Evolutionary conservation across 345 rosid genomes (phyloP), one percentile per base, ranked within the genome.

Genomic region (Citrus australasica): DNA sequence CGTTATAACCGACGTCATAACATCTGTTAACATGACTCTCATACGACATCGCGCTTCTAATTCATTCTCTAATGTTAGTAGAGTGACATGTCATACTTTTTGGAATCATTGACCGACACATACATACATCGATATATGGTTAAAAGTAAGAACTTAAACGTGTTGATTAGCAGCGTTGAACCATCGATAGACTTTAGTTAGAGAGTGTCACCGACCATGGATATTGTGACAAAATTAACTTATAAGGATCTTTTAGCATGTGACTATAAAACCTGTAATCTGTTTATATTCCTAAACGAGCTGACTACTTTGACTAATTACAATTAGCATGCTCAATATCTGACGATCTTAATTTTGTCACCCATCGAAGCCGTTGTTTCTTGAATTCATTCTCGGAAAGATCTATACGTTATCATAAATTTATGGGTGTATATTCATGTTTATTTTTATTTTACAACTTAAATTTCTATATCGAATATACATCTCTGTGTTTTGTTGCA

Each of bases 161-260:
- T 19, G 51, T 27, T 17, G 19, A 27, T 28, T 30, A 21, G 33
- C n/a, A 22, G 14, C n/a, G 30, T 28, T 33, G 14, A 51, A 30
- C 61, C 55, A 13, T 14, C 11, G 32, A 71, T 6, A 22, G 68
- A 32, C 64, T 78, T 14, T 78, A 40, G 83, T 80, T 61, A 19
- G 81, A 35, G 73, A 77, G 66, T 66, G 80, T 73, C 53, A 69
- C 82, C 82, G 78, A 58, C 82, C 80, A 63, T 37, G 73, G 76
- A 61, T 32, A 61, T 74, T 40, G 24, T 19, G 40, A 61, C 77
- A 61, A 71, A 38, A 38, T 38, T 2, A 65, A 69, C 53, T 27
- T 21, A 16, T 10, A 6, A 72, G 22, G 22, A 42, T 35, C n/a
- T 9, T 48, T 60, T 63, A 19, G 69, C 59, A 60, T 11, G 27